Conservation (phyloP, 768 basidiomycete genomes). For the Candolleomyces aberdarensis region DNA sequence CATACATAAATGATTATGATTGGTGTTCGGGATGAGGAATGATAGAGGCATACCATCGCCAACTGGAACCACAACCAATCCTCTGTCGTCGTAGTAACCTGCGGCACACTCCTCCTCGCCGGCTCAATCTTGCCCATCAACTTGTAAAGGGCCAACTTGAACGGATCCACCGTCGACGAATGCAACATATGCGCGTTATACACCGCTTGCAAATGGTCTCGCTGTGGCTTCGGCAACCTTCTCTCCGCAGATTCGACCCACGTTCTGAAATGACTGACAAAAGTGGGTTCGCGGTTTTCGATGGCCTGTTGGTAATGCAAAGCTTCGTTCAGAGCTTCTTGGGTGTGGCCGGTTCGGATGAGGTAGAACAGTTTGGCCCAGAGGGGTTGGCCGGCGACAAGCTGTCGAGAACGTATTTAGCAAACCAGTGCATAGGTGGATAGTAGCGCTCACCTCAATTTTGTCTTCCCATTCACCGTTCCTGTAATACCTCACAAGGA, state of each 20-base stretch:
- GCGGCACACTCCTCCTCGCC: constrained; percentile 68
- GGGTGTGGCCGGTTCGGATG: constrained; percentile 77
- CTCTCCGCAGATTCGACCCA: constrained; percentile 83
- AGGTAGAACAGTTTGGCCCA: constrained; percentile 97
- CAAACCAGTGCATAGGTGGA: background rate
- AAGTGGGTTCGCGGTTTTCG: constrained; percentile 76
- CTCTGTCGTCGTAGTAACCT: constrained; percentile 89
- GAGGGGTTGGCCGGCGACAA: constrained; percentile 81
- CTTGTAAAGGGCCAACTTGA: constrained; percentile 95
- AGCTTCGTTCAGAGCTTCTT: constrained; percentile 81
- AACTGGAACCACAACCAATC: constrained; percentile 99
- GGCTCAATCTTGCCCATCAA: constrained; percentile 92
- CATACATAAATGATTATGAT: background rate
- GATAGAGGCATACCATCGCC: constrained; percentile 53
- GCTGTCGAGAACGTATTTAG: constrained; percentile 34
- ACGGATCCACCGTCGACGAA: constrained; percentile 85
- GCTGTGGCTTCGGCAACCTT: constrained; percentile 69
- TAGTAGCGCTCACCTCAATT: constrained; percentile 65
- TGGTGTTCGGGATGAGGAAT: too few species aligned
- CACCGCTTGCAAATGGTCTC: constrained; percentile 75
- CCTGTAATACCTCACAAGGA: constrained; percentile 75
- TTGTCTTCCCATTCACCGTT: constrained; percentile 84
- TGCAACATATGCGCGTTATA: constrained; percentile 91
- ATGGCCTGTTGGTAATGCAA: constrained; percentile 64
- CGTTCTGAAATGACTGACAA: constrained; percentile 76